Evolutionary conservation across 768 basidiomycete genomes (phyloP).

Genomic region (Pulveroboletus ravenelii): DNA sequence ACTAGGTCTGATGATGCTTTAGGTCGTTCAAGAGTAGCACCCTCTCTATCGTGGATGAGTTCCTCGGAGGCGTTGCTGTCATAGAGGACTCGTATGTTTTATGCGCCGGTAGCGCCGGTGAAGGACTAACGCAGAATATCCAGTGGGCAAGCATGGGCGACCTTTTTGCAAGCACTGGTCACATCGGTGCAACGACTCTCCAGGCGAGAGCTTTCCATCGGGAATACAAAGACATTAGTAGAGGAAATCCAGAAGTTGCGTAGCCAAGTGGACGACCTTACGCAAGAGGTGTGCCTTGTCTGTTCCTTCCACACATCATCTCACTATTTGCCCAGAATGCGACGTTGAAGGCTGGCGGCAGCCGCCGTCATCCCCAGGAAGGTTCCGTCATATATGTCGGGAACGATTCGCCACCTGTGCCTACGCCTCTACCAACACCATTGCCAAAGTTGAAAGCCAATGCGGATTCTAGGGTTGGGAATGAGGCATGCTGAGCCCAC

Average conservation of each 20-base stretch:
- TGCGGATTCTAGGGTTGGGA: conserved; percentile 43
- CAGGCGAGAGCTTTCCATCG: conserved; percentile 56
- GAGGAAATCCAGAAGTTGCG: conserved; percentile 61
- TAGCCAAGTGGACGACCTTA: conserved; percentile 56
- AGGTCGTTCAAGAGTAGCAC: conserved; percentile 63
- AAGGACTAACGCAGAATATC: conserved; percentile 15
- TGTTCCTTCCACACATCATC: background rate
- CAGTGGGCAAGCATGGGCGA: conserved; percentile 64
- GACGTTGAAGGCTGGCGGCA: background rate
- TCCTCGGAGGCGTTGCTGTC: conserved; percentile 55
- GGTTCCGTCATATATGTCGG: conserved; percentile 17
- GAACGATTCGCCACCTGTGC: background rate
- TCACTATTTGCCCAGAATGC: conserved; percentile 9
- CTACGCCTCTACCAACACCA: conserved; percentile 13
- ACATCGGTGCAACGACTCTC: conserved; percentile 62
- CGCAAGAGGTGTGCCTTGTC: conserved; percentile 51
- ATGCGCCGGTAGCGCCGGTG: background rate
- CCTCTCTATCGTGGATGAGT: conserved; percentile 56
- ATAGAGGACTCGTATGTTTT: conserved; percentile 60
- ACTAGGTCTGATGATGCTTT: conserved; percentile 5
- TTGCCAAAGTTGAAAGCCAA: conserved; percentile 33
- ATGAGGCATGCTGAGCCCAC: conserved; percentile 44
- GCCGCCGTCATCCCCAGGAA: conserved; percentile 9
- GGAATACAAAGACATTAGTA: conserved; percentile 39
- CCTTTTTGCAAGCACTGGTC: conserved; percentile 57